Evolutionary conservation across 2,329 filamentous ascomycete species (phyloP).

Genomic region (Fusarium verticillioides): DNA sequence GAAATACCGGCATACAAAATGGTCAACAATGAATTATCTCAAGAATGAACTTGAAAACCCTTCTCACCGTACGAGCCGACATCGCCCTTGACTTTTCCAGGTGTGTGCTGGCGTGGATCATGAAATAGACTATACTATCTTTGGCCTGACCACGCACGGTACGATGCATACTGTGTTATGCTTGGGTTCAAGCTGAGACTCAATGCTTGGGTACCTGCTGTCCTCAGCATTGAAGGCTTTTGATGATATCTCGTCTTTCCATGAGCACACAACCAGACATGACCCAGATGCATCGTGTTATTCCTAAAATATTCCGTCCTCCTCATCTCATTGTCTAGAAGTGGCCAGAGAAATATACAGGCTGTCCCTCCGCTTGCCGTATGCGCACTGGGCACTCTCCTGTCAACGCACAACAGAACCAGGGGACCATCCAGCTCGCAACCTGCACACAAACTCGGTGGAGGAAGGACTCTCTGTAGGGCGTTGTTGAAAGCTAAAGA

Average conservation of each 20-base stretch:
- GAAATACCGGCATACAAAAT: neutral
- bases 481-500: conserved; percentile 23
- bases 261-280: neutral
- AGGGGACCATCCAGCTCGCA: conserved; percentile 41
- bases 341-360: conserved; percentile 11
- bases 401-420: conserved; percentile 43
- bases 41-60: neutral
- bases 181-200: conserved; percentile 27
- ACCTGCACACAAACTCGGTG: conserved; percentile 38
- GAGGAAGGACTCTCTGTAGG: conserved; percentile 39
- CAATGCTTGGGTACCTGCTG: conserved; percentile 2
- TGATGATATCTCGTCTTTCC: conserved; percentile 30
- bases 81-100: conserved; percentile 30
- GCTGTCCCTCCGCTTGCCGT: conserved; percentile 36
- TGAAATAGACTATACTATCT: conserved; percentile 16
- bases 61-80: conserved; percentile 27
- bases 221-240: neutral
- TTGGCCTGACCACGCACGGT: conserved; percentile 13
- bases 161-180: conserved; percentile 30
- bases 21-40: neutral
- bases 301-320: conserved; percentile 31
- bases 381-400: conserved; percentile 44
- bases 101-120: conserved; percentile 28
- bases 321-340: conserved; percentile 9
- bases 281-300: neutral